Percentiles rank a stretch among this genome's conserved stretches.
phyloP scores from a whole-genome alignment of 352 stramenopile genomes.

The Pythium folliculosum region DNA sequence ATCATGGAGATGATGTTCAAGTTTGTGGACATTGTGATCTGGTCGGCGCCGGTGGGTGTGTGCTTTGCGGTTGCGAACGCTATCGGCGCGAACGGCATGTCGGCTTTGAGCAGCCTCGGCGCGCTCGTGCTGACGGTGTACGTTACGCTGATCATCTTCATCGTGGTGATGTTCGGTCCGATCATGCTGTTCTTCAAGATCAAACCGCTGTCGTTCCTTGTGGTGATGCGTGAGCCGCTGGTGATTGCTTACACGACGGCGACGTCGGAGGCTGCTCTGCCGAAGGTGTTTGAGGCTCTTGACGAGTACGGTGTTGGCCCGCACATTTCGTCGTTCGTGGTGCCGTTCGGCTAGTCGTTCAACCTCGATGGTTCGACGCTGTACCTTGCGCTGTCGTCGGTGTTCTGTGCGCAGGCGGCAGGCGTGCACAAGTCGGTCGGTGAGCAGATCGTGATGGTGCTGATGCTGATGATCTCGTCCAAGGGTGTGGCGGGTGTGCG shows the following conservation, averaged over 20 bases:
- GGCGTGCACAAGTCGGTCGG: slow-evolving; percentile 28
- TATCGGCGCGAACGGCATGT: slow-evolving; percentile 52
- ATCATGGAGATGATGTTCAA: slow-evolving; percentile 75
- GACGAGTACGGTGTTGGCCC: slow-evolving; percentile 49
- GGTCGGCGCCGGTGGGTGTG: slow-evolving; percentile 56
- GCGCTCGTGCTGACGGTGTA: slow-evolving; percentile 51
- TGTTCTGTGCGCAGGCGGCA: slow-evolving; percentile 59
- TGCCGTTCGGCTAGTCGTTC: slow-evolving; percentile 69
- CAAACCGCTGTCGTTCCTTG: slow-evolving; percentile 43
- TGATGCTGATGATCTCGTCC: slow-evolving; percentile 17
- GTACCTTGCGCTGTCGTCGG: slow-evolving; percentile 44
- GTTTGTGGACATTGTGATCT: slow-evolving; percentile 71
- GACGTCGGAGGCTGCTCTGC: slow-evolving; percentile 37
- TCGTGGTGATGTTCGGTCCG: slow-evolving; percentile 44
- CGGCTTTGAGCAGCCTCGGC: slow-evolving; percentile 38
- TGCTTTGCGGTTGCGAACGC: slow-evolving; percentile 58
- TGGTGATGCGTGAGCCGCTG: slow-evolving; percentile 50
- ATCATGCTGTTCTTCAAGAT: slow-evolving; percentile 56
- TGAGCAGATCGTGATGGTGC: slow-evolving; percentile 19
- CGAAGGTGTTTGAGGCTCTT: slow-evolving; percentile 59
- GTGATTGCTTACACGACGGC: slow-evolving; percentile 49
- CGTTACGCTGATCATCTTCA: slow-evolving; percentile 46
- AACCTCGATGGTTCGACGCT: slow-evolving; percentile 60
- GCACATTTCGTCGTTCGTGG: slow-evolving; percentile 56
- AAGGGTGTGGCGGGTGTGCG: slow-evolving; percentile 15